These are phyloP conservation scores for Leccinum griseonigrum DNA, from an alignment of 1,284 basidiomycete species.

Conservation along the genomic window DNA sequence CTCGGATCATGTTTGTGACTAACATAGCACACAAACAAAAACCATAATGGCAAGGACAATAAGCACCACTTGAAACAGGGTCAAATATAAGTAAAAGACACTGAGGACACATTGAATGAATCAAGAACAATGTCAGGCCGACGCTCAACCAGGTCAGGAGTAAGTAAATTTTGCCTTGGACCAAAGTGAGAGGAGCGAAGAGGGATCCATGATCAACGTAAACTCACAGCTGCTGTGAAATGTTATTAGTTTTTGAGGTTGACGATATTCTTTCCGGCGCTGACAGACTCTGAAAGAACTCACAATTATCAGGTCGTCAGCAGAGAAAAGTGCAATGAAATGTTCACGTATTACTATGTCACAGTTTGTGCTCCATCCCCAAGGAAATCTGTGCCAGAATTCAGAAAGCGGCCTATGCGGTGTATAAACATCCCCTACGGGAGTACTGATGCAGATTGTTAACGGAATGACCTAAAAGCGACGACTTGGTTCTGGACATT, in stretches of 20 bases:
- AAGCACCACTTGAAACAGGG: slow-evolving; percentile 8
- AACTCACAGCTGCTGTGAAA: slow-evolving; percentile 13
- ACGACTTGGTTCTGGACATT: too few species aligned
- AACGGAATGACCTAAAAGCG: too few species aligned
- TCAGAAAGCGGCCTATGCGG: background rate
- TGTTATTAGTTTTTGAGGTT: background rate
- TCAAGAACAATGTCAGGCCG: background rate
- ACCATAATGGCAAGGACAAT: too few species aligned
- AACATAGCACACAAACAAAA: too few species aligned
- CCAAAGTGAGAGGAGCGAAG: background rate
- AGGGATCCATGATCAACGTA: background rate
- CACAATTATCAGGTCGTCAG: slow-evolving; percentile 17
- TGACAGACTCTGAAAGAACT: background rate
- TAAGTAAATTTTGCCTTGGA: slow-evolving; percentile 6
- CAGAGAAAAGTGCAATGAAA: background rate
- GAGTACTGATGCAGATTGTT: slow-evolving; percentile 10
- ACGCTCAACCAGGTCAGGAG: background rate
- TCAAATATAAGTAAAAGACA: background rate
- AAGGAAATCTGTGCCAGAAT: slow-evolving; percentile 14
- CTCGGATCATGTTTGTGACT: too few species aligned
- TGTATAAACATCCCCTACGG: background rate
- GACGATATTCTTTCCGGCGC: background rate
- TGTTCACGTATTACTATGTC: slow-evolving; percentile 1
- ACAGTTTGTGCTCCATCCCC: slow-evolving; percentile 5
- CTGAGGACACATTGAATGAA: background rate